Evolutionary conservation across 768 basidiomycete species (phyloP).

Genomic region (Russula lepida): DNA sequence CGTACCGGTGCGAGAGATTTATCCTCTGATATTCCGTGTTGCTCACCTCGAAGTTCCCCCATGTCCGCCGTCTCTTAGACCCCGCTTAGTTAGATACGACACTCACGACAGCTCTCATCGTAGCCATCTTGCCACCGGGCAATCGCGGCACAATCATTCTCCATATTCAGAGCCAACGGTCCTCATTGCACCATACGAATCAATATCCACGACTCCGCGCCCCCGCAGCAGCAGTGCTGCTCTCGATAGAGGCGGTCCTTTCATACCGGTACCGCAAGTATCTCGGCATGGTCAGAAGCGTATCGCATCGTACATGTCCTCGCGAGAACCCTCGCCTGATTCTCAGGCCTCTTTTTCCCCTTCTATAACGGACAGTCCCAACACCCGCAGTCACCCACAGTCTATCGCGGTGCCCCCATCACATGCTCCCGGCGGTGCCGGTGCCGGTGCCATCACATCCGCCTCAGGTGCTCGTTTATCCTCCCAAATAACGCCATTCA

Average conservation of each 20-base stretch:
- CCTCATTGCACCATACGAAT: background rate
- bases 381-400: background rate
- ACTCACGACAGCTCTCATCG: background rate
- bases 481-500: background rate
- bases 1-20: background rate
- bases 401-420: conserved; percentile 2
- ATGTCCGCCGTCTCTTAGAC: background rate
- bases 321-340: conserved; percentile 10
- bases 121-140: background rate
- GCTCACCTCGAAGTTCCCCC: background rate
- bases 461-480: background rate
- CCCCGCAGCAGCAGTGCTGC: conserved; percentile 14
- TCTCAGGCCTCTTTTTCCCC: conserved; percentile 8
- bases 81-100: background rate
- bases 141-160: conserved; percentile 1
- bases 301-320: conserved; percentile 1
- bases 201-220: background rate
- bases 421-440: background rate
- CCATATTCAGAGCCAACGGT: conserved; percentile 10
- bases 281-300: background rate
- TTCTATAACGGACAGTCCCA: conserved; percentile 5
- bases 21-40: background rate
- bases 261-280: conserved; percentile 1
- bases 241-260: conserved; percentile 1
- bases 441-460: background rate